Conservation (phyloP, 2,329 filamentous ascomycete species). For the Graphilbum sp. region DNA sequence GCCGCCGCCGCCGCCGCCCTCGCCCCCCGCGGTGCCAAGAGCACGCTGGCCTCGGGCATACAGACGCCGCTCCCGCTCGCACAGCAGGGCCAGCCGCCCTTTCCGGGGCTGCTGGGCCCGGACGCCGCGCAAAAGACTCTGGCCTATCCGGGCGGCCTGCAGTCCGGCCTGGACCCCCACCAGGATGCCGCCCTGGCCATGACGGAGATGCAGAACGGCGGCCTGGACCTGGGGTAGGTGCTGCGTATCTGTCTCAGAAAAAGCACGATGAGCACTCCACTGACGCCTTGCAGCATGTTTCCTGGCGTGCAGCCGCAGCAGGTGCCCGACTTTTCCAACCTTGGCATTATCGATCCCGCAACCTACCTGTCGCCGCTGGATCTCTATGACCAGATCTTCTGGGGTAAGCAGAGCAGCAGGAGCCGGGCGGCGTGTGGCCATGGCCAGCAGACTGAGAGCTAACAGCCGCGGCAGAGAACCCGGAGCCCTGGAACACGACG, state of each 20-base stretch:
- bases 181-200: slow-evolving; percentile 48
- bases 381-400: slow-evolving; percentile 51
- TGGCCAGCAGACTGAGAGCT: too few species aligned
- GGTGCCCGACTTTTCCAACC: slow-evolving; percentile 20
- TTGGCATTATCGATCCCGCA: slow-evolving; percentile 34
- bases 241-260: not conserved
- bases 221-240: slow-evolving; percentile 8
- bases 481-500: slow-evolving; percentile 41
- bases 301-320: slow-evolving; percentile 17
- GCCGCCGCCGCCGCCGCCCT: too few species aligned
- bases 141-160: slow-evolving; percentile 5
- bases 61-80: slow-evolving; percentile 23
- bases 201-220: slow-evolving; percentile 47
- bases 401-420: slow-evolving; percentile 41
- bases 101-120: slow-evolving; percentile 9
- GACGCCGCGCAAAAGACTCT: not conserved
- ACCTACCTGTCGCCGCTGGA: slow-evolving; percentile 51
- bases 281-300: slow-evolving; percentile 6
- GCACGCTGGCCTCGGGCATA: slow-evolving; percentile 28
- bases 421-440: too few species aligned
- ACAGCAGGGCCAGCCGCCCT: slow-evolving; percentile 8
- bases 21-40: too few species aligned
- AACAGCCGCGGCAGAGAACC: slow-evolving; percentile 27
- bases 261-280: too few species aligned
- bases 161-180: slow-evolving; percentile 30